These are phyloP conservation scores for Xylariaceae sp. DNA, from an alignment of 2,329 filamentous ascomycete genomes.

Conservation along the genomic window DNA sequence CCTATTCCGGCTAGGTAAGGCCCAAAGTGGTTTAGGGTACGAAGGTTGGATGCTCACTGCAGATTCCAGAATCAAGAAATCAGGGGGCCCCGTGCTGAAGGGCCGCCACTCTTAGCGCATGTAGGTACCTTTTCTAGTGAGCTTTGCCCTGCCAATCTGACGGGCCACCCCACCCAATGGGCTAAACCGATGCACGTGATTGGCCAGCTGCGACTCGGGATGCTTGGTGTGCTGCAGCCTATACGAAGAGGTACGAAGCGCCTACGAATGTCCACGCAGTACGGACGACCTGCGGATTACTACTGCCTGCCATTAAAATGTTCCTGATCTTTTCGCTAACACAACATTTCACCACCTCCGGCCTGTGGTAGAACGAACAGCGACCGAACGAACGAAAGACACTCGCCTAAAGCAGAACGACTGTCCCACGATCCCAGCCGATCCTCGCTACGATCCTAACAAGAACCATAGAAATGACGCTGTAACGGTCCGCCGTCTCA, in stretches of 20 bases:
- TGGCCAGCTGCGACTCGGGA: background rate
- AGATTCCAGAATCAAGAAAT: background rate
- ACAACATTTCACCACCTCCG: background rate
- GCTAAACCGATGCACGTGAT: background rate
- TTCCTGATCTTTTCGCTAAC: background rate
- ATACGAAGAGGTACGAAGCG: background rate
- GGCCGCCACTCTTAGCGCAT: too few species aligned
- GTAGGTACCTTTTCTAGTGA: background rate
- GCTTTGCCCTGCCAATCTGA: background rate
- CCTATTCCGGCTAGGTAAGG: background rate
- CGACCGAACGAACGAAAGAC: background rate
- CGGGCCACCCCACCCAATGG: background rate
- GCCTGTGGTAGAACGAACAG: background rate
- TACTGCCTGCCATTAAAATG: background rate
- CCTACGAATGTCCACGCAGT: background rate
- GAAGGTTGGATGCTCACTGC: too few species aligned
- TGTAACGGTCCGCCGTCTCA: constrained; percentile 21
- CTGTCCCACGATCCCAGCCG: background rate
- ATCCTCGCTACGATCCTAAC: constrained; percentile 3
- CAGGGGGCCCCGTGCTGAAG: background rate
- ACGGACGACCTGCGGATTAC: too few species aligned
- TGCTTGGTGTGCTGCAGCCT: background rate
- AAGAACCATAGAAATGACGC: constrained; percentile 24
- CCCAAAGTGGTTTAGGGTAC: too few species aligned
- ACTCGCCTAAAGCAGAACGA: background rate